Evolutionary conservation across 441 rosid genomes (phyloP), one percentile per base, ranked within the genome.

Genomic region (Adansonia gregorii): DNA sequence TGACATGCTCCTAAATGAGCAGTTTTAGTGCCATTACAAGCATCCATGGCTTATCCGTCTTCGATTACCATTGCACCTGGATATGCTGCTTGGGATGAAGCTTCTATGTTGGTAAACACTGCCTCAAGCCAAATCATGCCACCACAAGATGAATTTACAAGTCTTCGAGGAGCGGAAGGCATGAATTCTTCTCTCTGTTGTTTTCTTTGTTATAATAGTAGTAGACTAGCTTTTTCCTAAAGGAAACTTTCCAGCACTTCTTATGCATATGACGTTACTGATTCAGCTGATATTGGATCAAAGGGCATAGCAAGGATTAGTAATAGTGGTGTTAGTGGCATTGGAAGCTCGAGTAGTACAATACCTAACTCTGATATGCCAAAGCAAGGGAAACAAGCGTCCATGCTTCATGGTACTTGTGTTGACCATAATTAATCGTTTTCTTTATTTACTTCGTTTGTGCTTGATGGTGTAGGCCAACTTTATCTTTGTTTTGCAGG

Each of bases 271-370:
- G 77, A 83, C 80, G 6, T 88, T 88, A 84, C 88, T 90, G 92
- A 89, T 93, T 90, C 98, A 92, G 98, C 88, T 93, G 93, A 84
- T 90, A 78, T 86, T 90, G 98, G 92, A 87, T 87, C 98, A 63
- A 91, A 88, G 85, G 90, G 89, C 64, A 14, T 82, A 67, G 35
- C 87, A 64, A 83, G 83, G 83, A 77, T 85, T 55, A 77, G 82
- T 83, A 88, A 80, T 83, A 87, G 86, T 77, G 72, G 81, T 52
- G 81, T 83, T 54, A 71, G 68, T 64, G 19, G 68, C 46, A 64
- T 64, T 35, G 48, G 68, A 64, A 64, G 45, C 68, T 64, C 68
- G 15, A 39, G 46, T 39, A 82, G 82, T 80, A 56, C 87, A 5
- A 27, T 80, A 12, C 85, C 88, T 27, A 77, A 80, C 74, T 78